A percentile compares a stretch with the other conserved stretches of the same genome.
phyloP scores from a whole-genome alignment of 2,329 filamentous ascomycete genomes.

The Beauveria rudraprayagi region DNA sequence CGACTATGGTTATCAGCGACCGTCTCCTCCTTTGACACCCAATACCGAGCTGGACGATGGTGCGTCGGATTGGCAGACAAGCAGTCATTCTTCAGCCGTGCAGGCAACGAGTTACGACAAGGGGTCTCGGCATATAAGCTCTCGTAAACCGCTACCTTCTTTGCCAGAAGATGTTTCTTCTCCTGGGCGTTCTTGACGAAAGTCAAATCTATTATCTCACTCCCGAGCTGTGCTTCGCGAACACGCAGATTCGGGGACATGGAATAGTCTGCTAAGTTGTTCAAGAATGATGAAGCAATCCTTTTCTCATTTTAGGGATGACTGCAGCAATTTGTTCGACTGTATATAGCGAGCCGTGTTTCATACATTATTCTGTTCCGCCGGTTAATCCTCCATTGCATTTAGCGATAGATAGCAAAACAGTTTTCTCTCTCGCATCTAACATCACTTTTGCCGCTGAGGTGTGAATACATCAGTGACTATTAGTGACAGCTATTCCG shows the following conservation, averaged over 20 bases:
- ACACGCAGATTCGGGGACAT: too few species aligned
- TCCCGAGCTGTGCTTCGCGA: not conserved
- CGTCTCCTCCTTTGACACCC: slow-evolving; percentile 10
- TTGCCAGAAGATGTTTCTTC: slow-evolving; percentile 29
- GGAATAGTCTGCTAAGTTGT: too few species aligned
- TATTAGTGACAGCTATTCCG: not conserved
- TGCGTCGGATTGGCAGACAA: slow-evolving; percentile 2
- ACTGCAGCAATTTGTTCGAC: not conserved
- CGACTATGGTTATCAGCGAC: slow-evolving; percentile 10
- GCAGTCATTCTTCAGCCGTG: slow-evolving; percentile 14
- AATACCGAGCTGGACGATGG: not conserved
- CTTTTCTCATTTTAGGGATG: not conserved
- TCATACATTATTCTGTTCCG: not conserved
- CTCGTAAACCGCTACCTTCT: slow-evolving; percentile 36
- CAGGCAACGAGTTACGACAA: slow-evolving; percentile 5
- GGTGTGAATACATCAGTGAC: slow-evolving; percentile 8
- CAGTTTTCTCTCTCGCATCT: not conserved
- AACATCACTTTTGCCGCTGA: not conserved
- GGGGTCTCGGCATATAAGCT: slow-evolving; percentile 16
- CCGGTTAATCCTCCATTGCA: not conserved
- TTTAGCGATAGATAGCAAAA: slow-evolving; percentile 10
- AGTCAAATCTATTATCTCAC: not conserved
- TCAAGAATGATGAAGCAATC: not conserved
- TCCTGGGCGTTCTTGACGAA: not conserved
- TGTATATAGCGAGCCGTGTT: slow-evolving; percentile 6